Evolutionary conservation across 177 flowering plant species (phyloP), one percentile per base, ranked within the genome.

Genomic region (Vitis hybrid): DNA sequence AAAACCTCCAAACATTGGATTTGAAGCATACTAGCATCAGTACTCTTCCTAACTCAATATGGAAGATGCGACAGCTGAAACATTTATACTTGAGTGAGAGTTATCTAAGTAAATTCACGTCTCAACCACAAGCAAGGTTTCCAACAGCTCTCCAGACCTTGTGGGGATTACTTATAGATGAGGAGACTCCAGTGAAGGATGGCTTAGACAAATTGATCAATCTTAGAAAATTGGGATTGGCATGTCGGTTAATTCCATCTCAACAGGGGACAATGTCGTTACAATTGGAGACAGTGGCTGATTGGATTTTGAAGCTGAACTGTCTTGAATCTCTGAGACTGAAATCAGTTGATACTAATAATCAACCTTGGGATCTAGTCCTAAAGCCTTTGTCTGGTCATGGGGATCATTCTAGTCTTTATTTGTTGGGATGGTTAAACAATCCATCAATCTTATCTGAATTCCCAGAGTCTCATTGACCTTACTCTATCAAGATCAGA

Each of bases 11-110:
- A 50, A 69, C 72, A 8, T 50, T 77, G 35, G 80, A 77, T 62
- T 8, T 77, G 52, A 77, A 77, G 60, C 71, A 73, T 8, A 77
- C 80, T 0, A 19, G 64, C 52, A 64, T 77, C 8, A 40, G 40
- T 3, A 30, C 6, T 6, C 56, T 77, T 4, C 80, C 80, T 6
- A 21, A 50, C 10, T 72, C 79, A 5, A 69, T 77, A 5, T 68
- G 73, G 80, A 60, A 64, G 40, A 9, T 69, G 52, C 24, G 30
- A 17, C n/a, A 19, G 10, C 55, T 77, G 8, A 70, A 52, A 12
- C 76, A 77, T 19, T 52, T 77, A n/a, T 51, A 61, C 49, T 35
- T 77, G 14, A 69, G 63, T 49, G 69, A 64, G 55, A 32, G 14
- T 17, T 54, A 12, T 9, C 19, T 32, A 24, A 55, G 19, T 17